Evolutionary conservation across 2,329 filamentous ascomycete genomes (phyloP).

Genomic region (Fusarium sp.): DNA sequence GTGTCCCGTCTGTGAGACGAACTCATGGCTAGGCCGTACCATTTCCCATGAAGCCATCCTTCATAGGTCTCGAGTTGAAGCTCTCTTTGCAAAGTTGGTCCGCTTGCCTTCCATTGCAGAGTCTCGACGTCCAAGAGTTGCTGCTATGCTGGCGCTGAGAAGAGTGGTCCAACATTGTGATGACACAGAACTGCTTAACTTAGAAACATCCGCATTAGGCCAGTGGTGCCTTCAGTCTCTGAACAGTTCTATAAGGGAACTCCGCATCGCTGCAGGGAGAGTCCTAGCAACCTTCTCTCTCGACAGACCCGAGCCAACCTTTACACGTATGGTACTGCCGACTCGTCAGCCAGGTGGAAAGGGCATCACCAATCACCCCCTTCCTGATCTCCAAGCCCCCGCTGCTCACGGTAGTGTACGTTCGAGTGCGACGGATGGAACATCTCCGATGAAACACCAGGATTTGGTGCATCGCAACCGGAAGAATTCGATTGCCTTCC

Average conservation of each 20-base stretch:
- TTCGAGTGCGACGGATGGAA: slow-evolving; percentile 13
- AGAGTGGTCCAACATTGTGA: slow-evolving; percentile 72
- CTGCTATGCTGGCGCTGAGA: slow-evolving; percentile 74
- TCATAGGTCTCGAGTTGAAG: slow-evolving; percentile 51
- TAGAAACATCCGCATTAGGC: slow-evolving; percentile 72
- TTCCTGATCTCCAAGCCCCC: slow-evolving; percentile 17
- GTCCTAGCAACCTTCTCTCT: slow-evolving; percentile 71
- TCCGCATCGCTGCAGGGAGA: slow-evolving; percentile 79
- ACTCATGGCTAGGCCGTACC: background rate
- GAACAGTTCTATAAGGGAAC: slow-evolving; percentile 82
- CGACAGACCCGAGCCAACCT: slow-evolving; percentile 26
- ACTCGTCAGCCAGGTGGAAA: slow-evolving; percentile 12
- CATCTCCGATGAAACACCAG: slow-evolving; percentile 32
- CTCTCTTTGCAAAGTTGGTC: slow-evolving; percentile 57
- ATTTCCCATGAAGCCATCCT: slow-evolving; percentile 11
- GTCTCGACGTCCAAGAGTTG: slow-evolving; percentile 68
- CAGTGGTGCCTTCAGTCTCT: slow-evolving; percentile 84
- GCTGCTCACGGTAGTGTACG: background rate
- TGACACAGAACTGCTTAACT: slow-evolving; percentile 65
- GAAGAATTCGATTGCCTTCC: slow-evolving; percentile 71
- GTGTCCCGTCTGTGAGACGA: slow-evolving; percentile 44
- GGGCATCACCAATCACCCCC: background rate
- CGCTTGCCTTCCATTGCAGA: slow-evolving; percentile 56
- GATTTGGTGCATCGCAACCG: slow-evolving; percentile 58
- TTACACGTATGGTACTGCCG: slow-evolving; percentile 19